Conservation (phyloP, 1,284 basidiomycete genomes). For the Pyrrhoderma noxium region DNA sequence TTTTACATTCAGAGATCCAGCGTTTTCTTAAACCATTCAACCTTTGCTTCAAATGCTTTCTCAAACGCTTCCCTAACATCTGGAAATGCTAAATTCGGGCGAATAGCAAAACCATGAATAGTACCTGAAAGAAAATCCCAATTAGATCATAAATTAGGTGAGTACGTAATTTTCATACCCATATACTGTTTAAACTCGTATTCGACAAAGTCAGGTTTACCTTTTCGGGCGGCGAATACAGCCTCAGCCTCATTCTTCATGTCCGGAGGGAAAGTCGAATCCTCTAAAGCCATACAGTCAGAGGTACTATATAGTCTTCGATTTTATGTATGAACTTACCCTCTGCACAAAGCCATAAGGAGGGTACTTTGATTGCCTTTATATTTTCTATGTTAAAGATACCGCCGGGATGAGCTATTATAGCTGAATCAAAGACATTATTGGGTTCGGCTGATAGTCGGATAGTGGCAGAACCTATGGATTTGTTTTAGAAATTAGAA, state of each 20-base stretch:
- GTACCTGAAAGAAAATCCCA: too few species aligned
- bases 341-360: constrained; percentile 12
- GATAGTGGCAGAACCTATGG: constrained; percentile 29
- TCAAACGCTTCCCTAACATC: constrained; percentile 46
- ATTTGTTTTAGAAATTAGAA: not conserved
- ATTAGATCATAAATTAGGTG: too few species aligned
- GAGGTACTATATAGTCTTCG: too few species aligned
- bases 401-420: constrained; percentile 50
- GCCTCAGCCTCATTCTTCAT: constrained; percentile 37
- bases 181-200: constrained; percentile 52
- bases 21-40: constrained; percentile 43
- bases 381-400: constrained; percentile 32
- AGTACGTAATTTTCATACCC: constrained; percentile 29
- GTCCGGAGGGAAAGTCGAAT: constrained; percentile 36
- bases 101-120: constrained; percentile 47
- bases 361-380: constrained; percentile 36
- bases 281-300: too few species aligned
- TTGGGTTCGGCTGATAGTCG: constrained; percentile 32
- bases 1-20: constrained; percentile 22
- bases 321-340: too few species aligned
- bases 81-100: constrained; percentile 41
- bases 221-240: constrained; percentile 36
- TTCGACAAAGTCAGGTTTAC: constrained; percentile 36
- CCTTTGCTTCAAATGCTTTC: constrained; percentile 38
- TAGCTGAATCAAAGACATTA: constrained; percentile 38